Evolutionary conservation across 805 yeast genomes (phyloP), one percentile per base, ranked within the genome.

Genomic region (Candida wancherniae): DNA sequence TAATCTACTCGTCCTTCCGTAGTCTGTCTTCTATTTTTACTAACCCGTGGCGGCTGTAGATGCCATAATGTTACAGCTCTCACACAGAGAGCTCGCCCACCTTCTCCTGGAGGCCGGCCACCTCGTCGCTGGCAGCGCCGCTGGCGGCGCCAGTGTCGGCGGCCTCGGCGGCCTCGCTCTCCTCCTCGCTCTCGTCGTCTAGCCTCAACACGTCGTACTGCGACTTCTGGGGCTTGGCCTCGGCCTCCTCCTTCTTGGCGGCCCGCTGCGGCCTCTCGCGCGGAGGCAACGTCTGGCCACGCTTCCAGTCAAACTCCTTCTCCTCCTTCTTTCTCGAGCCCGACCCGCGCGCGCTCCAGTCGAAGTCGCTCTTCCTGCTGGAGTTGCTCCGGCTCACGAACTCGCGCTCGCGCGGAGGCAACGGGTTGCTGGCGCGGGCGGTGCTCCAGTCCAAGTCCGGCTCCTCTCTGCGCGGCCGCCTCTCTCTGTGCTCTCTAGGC

Each of bases 361-460:
- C 58, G 28, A 37, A 37, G 13, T 49, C 44, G 15, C 44, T 48
- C 20, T 38, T 42, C 43, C 55, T 53, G 48, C 40, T 20, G 12
- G 21, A 24, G 6, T 22, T 22, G 3, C 33, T 37, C 16, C 36
- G 28, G 14, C 33, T 32, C 22, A 28, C 22, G 20, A 22, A 16
- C 13, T 33, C 35, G 15, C 57, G 53, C 40, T 58, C 61, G 41
- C 62, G 51, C 31, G 62, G 58, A 20, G 65, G 63, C 49, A 61
- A 57, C 2, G 55, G 39, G 5, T 46, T 50, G 21, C 45, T 42
- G 20, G 49, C 40, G 46, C 57, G 64, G 45, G 63, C 71, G 47
- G 57, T 26, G 24, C 62, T 51, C 70, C 70, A 63, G 47, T 63
- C 69, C 20, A 68, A 52, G 20, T 63, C 68, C 21, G 65, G 55